phyloP scores from a whole-genome alignment of 2,329 filamentous ascomycete species.

The Didymella pomorum region DNA sequence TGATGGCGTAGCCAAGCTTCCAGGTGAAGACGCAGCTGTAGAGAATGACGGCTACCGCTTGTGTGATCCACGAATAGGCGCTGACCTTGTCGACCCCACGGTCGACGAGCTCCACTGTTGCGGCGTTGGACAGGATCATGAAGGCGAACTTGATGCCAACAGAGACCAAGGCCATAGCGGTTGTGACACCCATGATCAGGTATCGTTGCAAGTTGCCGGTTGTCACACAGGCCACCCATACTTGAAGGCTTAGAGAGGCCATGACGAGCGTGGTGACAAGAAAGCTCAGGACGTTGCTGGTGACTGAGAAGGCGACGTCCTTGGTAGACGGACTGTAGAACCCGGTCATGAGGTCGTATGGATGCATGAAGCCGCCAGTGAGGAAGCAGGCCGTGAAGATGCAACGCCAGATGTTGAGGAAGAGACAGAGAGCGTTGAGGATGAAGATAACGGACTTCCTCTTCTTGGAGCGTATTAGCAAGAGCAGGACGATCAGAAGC shows the following conservation, averaged over 20 bases:
- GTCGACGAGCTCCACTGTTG: conserved; percentile 50
- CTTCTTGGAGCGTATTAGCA: conserved; percentile 72
- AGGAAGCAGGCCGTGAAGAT: conserved; percentile 67
- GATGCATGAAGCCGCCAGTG: conserved; percentile 65
- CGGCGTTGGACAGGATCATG: conserved; percentile 57
- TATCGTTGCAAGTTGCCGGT: conserved; percentile 53
- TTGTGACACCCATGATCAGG: conserved; percentile 58
- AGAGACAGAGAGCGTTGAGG: conserved; percentile 69
- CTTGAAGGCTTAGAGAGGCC: conserved; percentile 68
- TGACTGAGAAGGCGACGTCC: conserved; percentile 58
- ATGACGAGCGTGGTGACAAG: conserved; percentile 65
- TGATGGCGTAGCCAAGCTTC: conserved; percentile 68
- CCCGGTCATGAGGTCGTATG: conserved; percentile 66
- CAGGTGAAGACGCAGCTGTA: conserved; percentile 68
- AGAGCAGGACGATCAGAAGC: conserved; percentile 70
- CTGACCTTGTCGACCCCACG: conserved; percentile 27
- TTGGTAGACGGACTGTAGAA: conserved; percentile 58
- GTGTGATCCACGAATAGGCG: conserved; percentile 58
- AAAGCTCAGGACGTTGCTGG: conserved; percentile 59
- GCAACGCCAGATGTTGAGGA: conserved; percentile 67
- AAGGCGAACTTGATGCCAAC: conserved; percentile 63
- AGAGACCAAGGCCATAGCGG: conserved; percentile 59
- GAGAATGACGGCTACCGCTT: conserved; percentile 66
- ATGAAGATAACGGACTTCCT: conserved; percentile 70
- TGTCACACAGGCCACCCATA: conserved; percentile 68